Percentiles rank a stretch among this genome's conserved stretches.
Conservation (phyloP, 306 rosid genomes). For the Dryas octopetala region DNA sequence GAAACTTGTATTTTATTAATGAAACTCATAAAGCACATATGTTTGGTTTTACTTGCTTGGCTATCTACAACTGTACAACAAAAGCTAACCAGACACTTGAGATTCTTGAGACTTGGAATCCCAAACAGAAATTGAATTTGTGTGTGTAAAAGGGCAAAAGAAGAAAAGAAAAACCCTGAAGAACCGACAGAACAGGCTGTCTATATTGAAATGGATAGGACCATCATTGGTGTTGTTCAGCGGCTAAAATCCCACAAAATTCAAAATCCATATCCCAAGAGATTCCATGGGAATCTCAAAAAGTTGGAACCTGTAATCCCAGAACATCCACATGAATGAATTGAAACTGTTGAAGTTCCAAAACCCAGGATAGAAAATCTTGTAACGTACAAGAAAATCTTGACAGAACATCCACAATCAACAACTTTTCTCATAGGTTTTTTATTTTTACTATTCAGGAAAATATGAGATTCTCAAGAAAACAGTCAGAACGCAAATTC, state of each 20-base stretch:
- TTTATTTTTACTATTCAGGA: not conserved
- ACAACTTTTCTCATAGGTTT: not conserved
- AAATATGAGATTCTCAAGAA: not conserved
- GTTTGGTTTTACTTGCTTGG: not conserved
- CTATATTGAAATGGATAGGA: slow-evolving; percentile 56
- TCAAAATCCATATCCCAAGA: slow-evolving; percentile 54
- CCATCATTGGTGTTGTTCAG: slow-evolving; percentile 39
- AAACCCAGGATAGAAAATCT: slow-evolving; percentile 5
- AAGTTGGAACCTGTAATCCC: slow-evolving; percentile 24
- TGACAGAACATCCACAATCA: not conserved
- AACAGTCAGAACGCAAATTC: not conserved
- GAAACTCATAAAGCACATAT: no score
- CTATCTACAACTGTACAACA: not conserved
- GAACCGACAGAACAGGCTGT: slow-evolving; percentile 41
- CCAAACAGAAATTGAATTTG: no score
- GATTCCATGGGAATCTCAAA: slow-evolving; percentile 53
- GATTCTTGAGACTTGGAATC: slow-evolving; percentile 23
- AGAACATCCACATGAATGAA: slow-evolving; percentile 24
- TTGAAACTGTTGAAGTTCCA: not conserved
- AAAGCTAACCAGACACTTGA: not conserved
- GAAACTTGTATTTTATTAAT: no score
- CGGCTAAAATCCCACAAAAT: slow-evolving; percentile 35
- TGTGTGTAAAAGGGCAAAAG: slow-evolving; percentile 28
- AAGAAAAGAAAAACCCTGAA: slow-evolving; percentile 36
- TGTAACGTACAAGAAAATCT: not conserved